These are phyloP conservation scores for Epichloe typhina DNA, from an alignment of 2,329 filamentous ascomycete species.

Conservation along the genomic window DNA sequence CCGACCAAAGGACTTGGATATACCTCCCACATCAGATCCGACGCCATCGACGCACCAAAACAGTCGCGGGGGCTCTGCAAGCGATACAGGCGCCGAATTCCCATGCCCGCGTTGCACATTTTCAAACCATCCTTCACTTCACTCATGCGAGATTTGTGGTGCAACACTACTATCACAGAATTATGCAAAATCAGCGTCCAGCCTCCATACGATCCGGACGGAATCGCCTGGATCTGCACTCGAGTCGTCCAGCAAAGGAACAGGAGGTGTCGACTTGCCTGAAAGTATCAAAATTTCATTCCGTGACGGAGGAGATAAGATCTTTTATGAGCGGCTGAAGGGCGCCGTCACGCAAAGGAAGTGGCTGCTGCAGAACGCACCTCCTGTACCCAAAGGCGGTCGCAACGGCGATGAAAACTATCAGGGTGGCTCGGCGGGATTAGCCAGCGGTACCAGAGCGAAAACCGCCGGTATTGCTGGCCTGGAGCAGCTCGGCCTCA, in stretches of 20 bases:
- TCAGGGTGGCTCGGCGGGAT: conserved; percentile 14
- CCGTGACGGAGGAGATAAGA: conserved; percentile 73
- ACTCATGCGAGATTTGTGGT: conserved; percentile 83
- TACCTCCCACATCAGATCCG: not conserved
- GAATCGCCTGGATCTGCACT: conserved; percentile 71
- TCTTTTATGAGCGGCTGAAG: conserved; percentile 82
- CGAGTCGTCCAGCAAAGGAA: conserved; percentile 16
- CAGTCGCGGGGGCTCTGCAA: not conserved
- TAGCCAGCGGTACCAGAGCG: conserved; percentile 18
- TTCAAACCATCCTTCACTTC: conserved; percentile 75
- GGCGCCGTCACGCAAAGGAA: conserved; percentile 82
- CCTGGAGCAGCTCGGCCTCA: conserved; percentile 71
- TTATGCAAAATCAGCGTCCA: conserved; percentile 21
- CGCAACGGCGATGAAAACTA: conserved; percentile 23
- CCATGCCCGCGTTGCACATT: conserved; percentile 87
- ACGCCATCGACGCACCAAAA: not conserved
- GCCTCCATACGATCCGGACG: conserved; percentile 32
- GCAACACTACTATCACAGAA: conserved; percentile 52
- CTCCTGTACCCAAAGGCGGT: conserved; percentile 61
- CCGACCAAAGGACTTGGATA: not conserved
- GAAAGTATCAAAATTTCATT: conserved; percentile 89
- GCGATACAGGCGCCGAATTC: conserved; percentile 27
- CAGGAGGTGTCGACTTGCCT: conserved; percentile 37
- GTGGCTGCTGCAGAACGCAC: conserved; percentile 85
- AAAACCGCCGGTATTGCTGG: conserved; percentile 83